Base-by-base conservation (phyloP, 1,284 basidiomycete genomes). In the Agroathelia rolfsii region DNA sequence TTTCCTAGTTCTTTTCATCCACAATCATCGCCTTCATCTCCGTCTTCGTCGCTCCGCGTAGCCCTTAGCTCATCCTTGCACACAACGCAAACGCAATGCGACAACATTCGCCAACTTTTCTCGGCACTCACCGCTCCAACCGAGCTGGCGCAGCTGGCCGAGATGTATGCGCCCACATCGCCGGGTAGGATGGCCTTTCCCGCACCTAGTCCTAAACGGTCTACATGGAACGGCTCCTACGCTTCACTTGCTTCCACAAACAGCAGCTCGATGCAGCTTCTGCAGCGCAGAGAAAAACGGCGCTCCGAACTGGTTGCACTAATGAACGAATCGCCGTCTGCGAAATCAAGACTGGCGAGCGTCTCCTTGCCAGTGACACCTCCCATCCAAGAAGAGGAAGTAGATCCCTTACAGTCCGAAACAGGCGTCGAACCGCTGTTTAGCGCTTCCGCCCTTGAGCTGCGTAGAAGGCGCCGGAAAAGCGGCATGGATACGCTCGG, bases 111-210 rank as follows among this genome's bases (percentile, higher is more conserved):
- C 16, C 76, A 78, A 34, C 65, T 86, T 2, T 66, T 87, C 28
- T 66, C 76, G 3, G 82, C 82, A 6, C 67, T 87, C 31, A 76
- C 83, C 1, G 72, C 69, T 3, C 76, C 78, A 1, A 50, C 64
- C 10, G 76, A 81, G 41, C 58, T 85, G 10, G 63, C 75, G 6
- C 83, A 83, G 45, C 61, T 87, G 6, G 63, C 78, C 3, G 81
- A 84, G 53, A 87, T 87, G 83, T 87, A 87, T 50, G 80, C 80
- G 0, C 84, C 84, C 3, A 66, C 81, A 0, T 80, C 76, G 1
- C 75, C 77, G n/a, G n/a, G n/a, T n/a, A n/a, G n/a, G n/a, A n/a
- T n/a, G n/a, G n/a, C n/a, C n/a, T n/a, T n/a, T n/a, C n/a, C n/a
- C n/a, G n/a, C n/a, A n/a, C n/a, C n/a, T n/a, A n/a, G n/a, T n/a